These are phyloP conservation scores for Colletotrichum sp. DNA, from an alignment of 2,329 filamentous ascomycete genomes.

Conservation along the genomic window DNA sequence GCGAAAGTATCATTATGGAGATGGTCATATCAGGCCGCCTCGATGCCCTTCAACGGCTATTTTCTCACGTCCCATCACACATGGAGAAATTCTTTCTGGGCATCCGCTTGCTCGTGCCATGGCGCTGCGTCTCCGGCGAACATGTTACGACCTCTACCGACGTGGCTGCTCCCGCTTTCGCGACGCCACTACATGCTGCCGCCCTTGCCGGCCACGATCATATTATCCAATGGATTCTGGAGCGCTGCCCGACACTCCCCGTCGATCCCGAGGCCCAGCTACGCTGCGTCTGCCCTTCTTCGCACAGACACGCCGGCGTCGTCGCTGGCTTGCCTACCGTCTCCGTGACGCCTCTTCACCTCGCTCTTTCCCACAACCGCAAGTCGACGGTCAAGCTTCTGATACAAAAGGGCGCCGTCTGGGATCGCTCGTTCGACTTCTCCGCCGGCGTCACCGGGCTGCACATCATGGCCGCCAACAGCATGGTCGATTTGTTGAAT, in stretches of 20 bases:
- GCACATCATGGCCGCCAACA: background rate
- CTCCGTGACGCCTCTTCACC: background rate
- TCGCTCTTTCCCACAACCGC: background rate
- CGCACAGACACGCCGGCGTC: background rate
- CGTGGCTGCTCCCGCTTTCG: background rate
- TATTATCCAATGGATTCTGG: background rate
- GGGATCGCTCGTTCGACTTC: background rate
- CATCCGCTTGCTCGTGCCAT: background rate
- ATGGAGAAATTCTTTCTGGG: background rate
- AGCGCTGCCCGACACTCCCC: background rate
- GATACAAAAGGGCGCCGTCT: background rate
- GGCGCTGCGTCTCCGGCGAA: background rate
- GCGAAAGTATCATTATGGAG: background rate
- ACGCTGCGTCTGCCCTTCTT: background rate
- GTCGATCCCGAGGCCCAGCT: background rate
- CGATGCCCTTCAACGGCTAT: background rate
- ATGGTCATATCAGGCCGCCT: background rate
- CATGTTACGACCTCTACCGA: background rate
- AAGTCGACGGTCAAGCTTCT: background rate
- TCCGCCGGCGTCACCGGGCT: background rate
- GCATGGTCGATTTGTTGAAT: background rate
- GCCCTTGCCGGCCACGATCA: background rate
- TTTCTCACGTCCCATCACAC: background rate
- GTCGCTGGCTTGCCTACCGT: background rate
- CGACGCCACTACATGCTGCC: background rate